Evolutionary conservation across 1,284 basidiomycete species (phyloP).

Genomic region (Serendipita sp.): DNA sequence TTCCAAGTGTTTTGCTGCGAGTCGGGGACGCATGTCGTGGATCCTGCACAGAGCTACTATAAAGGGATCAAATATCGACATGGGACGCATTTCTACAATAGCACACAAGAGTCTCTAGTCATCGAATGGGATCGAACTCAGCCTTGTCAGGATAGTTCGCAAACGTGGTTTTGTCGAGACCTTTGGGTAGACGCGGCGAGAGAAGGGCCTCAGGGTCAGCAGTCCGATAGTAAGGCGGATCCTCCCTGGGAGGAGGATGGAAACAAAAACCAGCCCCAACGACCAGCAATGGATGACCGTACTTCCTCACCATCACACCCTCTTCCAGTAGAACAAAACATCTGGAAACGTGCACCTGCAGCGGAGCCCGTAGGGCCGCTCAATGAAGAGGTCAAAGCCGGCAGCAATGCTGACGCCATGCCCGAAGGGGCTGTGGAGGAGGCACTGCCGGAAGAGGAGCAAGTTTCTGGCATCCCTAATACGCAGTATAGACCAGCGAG

Average conservation of each 20-base stretch:
- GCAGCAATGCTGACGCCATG: slow-evolving; percentile 83
- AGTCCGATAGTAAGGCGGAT: slow-evolving; percentile 15
- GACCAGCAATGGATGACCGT: slow-evolving; percentile 19
- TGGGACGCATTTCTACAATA: slow-evolving; percentile 67
- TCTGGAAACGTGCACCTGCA: slow-evolving; percentile 20
- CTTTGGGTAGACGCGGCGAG: slow-evolving; percentile 76
- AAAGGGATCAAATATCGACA: slow-evolving; percentile 70
- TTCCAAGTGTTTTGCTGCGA: slow-evolving; percentile 98
- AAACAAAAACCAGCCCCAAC: slow-evolving; percentile 10
- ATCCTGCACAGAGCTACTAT: slow-evolving; percentile 88
- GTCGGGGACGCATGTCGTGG: slow-evolving; percentile 86
- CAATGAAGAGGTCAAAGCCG: slow-evolving; percentile 64
- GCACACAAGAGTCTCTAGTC: slow-evolving; percentile 38
- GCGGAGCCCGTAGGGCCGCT: slow-evolving; percentile 10
- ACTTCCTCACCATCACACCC: neutral
- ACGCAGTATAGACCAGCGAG: slow-evolving; percentile 72
- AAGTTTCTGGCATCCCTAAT: slow-evolving; percentile 61
- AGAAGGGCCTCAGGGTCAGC: slow-evolving; percentile 43
- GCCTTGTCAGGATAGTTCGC: slow-evolving; percentile 80
- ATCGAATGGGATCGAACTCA: slow-evolving; percentile 58
- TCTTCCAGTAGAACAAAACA: slow-evolving; percentile 20
- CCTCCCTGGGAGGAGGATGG: slow-evolving; percentile 12
- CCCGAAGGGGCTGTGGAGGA: slow-evolving; percentile 30
- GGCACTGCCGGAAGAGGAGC: slow-evolving; percentile 22
- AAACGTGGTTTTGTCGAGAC: slow-evolving; percentile 93